Evolutionary conservation across 2,329 filamentous ascomycete species (phyloP).

Genomic region (Pochonia chlamydosporia): DNA sequence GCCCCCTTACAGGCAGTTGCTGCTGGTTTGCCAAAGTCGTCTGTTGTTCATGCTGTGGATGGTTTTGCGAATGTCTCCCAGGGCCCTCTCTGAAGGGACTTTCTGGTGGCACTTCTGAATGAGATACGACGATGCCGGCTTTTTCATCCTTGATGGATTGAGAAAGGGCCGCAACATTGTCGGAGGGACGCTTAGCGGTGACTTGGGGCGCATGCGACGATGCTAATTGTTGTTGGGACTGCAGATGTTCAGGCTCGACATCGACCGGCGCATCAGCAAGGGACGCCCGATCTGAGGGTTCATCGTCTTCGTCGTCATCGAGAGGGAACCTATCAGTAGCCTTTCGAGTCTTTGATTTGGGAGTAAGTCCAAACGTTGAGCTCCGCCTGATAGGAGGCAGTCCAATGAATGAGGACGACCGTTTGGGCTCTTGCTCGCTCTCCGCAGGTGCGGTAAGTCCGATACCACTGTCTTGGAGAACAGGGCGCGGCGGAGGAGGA

Average conservation of each 20-base stretch:
- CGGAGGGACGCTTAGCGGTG: background rate
- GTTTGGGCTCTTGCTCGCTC: slow-evolving; percentile 25
- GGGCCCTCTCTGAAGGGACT: background rate
- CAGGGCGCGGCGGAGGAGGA: background rate
- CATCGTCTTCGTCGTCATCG: slow-evolving; percentile 27
- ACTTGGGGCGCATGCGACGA: background rate
- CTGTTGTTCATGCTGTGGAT: background rate
- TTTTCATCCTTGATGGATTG: background rate
- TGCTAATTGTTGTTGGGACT: background rate
- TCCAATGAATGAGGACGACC: slow-evolving; percentile 47
- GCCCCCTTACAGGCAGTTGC: background rate
- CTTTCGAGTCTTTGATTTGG: slow-evolving; percentile 23
- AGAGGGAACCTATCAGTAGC: slow-evolving; percentile 26
- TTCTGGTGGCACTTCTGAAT: background rate
- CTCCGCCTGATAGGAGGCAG: slow-evolving; percentile 53
- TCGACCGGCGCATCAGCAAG: background rate
- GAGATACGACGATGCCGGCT: background rate
- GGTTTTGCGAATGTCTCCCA: background rate
- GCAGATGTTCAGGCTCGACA: background rate
- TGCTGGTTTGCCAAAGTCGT: too few species aligned
- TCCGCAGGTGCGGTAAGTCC: slow-evolving; percentile 11
- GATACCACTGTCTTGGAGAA: slow-evolving; percentile 8
- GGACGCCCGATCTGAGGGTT: background rate
- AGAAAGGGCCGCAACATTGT: background rate
- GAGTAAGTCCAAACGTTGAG: slow-evolving; percentile 46